Evolutionary conservation across 306 rosid genomes (phyloP).

Genomic region (barrel medic (Medicago truncatula)): DNA sequence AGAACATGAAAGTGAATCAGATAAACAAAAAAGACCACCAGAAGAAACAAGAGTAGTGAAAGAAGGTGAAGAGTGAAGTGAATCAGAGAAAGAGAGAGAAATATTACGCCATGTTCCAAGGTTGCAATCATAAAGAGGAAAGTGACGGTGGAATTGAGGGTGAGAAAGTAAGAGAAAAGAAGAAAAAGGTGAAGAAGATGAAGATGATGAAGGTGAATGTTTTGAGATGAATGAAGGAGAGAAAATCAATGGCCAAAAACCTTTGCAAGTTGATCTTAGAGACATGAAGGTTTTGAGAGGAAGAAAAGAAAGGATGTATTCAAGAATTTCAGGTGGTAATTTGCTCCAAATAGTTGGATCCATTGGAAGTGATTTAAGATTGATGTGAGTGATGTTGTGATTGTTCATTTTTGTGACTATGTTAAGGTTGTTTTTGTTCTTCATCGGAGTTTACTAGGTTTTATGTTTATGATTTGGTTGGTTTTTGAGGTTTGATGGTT

Average conservation of each 20-base stretch:
- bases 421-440: conserved; percentile 15
- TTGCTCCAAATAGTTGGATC: conserved; percentile 84
- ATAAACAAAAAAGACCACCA: conserved; percentile 77
- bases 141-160: conserved; percentile 66
- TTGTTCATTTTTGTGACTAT: not conserved
- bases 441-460: conserved; percentile 36
- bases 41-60: conserved; percentile 62
- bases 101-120: conserved; percentile 67
- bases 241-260: conserved; percentile 69
- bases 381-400: not conserved
- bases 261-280: conserved; percentile 83
- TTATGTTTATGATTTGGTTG: not conserved
- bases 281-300: conserved; percentile 69
- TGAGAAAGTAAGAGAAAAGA: conserved; percentile 82
- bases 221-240: conserved; percentile 70
- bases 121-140: conserved; percentile 70
- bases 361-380: conserved; percentile 50
- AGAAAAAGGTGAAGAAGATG: conserved; percentile 65
- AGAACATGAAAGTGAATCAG: conserved; percentile 54
- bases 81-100: conserved; percentile 54
- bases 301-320: conserved; percentile 67
- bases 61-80: conserved; percentile 44
- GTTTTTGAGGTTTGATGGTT: not conserved
- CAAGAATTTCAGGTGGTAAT: conserved; percentile 74
- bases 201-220: conserved; percentile 54